Evolutionary conservation across 2,329 filamentous ascomycete genomes (phyloP), one percentile per base, ranked within the genome.

Genomic region (Pleurostoma richardsiae): DNA sequence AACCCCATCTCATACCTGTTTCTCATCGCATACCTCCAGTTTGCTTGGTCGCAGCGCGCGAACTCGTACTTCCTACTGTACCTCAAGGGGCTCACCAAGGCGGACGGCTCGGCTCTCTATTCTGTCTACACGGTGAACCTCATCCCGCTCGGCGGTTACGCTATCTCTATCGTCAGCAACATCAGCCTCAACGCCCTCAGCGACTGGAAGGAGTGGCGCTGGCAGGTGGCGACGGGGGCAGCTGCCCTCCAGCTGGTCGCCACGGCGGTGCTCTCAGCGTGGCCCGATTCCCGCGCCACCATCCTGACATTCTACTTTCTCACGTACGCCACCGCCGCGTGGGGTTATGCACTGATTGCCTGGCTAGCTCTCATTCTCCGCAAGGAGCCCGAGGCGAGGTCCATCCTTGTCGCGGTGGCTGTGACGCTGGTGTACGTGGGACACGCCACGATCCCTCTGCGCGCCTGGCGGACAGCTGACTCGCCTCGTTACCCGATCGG

Each of bases 351-450:
- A 0, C 46, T 68, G 1, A 62, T 68, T 51, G 65, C 65, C 0
- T 68, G 65, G 65, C 59, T 68, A 43, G 62, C 61, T 0, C 39
- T 57, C 31, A 49, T 64, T 2, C 48, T 67, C 48, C 51, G 63
- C 11, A 64, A 62, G 10, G 65, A 67, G 39, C 65, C 65, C 2
- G 65, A 67, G 45, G 65, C 63, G 4, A 54, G 65, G 7, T 59
- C 64, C 1, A 62, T 67, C 27, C 54, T 67, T 5, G 65, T 67
- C 7, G 65, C 62, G 0, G 40, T 67, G 5, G 65, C 65, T 0
- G 62, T 69, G n/a, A 69, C 62, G 5, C 48, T 69, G 3, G 65
- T 68, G 1, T 69, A 69, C 30, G 50, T 66, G 3, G 66, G 66
- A 0, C 65, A 69, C 11, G 65, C 65, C 2, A 69, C 66, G 0